Conservation (phyloP, 2,329 filamentous ascomycete species). For the Cordyceps tenuipes region DNA sequence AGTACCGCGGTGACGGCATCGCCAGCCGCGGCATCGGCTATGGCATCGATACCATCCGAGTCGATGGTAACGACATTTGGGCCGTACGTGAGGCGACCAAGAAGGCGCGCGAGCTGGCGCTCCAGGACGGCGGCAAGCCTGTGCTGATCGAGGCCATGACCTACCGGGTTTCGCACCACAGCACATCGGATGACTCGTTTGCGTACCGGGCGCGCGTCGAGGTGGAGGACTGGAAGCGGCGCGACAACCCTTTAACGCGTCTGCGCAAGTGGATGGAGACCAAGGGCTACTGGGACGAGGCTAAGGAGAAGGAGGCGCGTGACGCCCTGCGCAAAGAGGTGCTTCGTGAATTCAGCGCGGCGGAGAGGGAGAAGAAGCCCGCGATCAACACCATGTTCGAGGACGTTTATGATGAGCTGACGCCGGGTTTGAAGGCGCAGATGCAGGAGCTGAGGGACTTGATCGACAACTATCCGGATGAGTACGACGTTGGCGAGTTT, state of each 20-base stretch:
- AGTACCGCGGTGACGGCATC: conserved; percentile 87
- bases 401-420: conserved; percentile 83
- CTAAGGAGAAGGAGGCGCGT: conserved; percentile 65
- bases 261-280: conserved; percentile 86
- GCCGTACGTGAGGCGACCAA: conserved; percentile 75
- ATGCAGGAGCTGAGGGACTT: conserved; percentile 64
- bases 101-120: conserved; percentile 67
- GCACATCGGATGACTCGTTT: conserved; percentile 93
- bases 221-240: conserved; percentile 89
- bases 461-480: conserved; percentile 76
- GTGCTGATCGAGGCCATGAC: conserved; percentile 93
- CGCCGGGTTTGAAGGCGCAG: conserved; percentile 68
- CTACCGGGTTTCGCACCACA: conserved; percentile 96
- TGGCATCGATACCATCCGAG: conserved; percentile 85
- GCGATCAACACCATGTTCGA: conserved; percentile 66
- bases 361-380: conserved; percentile 74
- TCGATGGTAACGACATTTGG: conserved; percentile 93
- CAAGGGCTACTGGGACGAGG: conserved; percentile 75
- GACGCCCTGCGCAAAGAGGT: conserved; percentile 63
- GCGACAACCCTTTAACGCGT: conserved; percentile 81
- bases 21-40: conserved; percentile 81
- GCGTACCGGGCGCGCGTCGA: conserved; percentile 90
- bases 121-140: conserved; percentile 71
- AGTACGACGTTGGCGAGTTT: conserved; percentile 76
- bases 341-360: conserved; percentile 73